phyloP scores from a whole-genome alignment of 208 protist genomes.

The Leishmania martiniquensis region DNA sequence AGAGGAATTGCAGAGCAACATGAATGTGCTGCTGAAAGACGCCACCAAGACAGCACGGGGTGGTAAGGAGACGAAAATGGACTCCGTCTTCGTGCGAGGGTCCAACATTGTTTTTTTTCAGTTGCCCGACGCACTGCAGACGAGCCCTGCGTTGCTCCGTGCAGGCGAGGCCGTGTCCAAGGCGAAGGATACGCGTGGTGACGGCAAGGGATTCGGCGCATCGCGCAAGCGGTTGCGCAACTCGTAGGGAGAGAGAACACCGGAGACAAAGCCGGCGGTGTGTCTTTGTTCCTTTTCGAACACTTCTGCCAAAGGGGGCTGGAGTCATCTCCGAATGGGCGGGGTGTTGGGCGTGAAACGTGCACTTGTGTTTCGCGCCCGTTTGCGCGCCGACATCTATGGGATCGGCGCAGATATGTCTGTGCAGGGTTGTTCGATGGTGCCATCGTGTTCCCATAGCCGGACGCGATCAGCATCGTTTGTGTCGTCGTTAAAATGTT shows the following conservation, averaged over 20 bases:
- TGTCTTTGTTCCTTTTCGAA: no score
- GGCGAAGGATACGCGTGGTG: slow-evolving; percentile 70
- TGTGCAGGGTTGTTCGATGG: background rate
- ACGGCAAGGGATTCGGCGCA: slow-evolving; percentile 83
- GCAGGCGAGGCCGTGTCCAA: slow-evolving; percentile 63
- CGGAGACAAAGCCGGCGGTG: background rate
- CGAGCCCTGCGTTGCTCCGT: slow-evolving; percentile 67
- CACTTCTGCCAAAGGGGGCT: background rate
- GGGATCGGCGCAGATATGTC: background rate
- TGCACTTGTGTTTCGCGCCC: background rate
- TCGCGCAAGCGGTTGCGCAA: slow-evolving; percentile 36
- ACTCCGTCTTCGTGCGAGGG: slow-evolving; percentile 88
- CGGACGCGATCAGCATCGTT: background rate
- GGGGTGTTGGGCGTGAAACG: background rate
- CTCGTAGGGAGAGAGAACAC: slow-evolving; percentile 3
- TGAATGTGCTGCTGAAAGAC: slow-evolving; percentile 90
- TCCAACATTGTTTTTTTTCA: slow-evolving; percentile 93
- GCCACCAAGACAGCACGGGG: slow-evolving; percentile 77
- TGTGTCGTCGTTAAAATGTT: slow-evolving; percentile 13
- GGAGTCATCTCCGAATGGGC: background rate
- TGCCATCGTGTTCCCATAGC: background rate
- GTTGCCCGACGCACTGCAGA: slow-evolving; percentile 89
- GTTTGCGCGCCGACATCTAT: slow-evolving; percentile 7
- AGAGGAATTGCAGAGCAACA: slow-evolving; percentile 88
- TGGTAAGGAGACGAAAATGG: slow-evolving; percentile 62